Evolutionary conservation across 768 basidiomycete genomes (phyloP), one percentile per base, ranked within the genome.

Genomic region (Kwoniella pini): DNA sequence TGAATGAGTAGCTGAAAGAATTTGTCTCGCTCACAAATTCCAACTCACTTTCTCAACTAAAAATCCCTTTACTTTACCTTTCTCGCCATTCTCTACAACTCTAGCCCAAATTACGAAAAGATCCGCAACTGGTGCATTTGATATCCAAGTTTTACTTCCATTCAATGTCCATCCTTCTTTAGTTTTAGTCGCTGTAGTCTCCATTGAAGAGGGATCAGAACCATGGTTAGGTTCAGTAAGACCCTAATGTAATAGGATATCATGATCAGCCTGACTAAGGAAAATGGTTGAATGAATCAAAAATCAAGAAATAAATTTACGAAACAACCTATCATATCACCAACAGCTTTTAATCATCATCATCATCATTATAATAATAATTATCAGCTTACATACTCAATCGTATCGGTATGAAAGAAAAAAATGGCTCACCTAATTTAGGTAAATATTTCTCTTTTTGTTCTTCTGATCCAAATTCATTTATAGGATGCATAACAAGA

Each of bases 81-180:
- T 74, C 38, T 64, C 57, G 3, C 72, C 72, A 31, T 70, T 61
- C 31, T 68, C 65, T 3, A 71, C 66, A 17, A 64, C 68, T 31
- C 84, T 85, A 2, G 95, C 95, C 95, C 95, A 98, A 21, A 98
- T 81, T 27, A 98, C 82, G 74, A 96, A 94, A 0, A 98, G 75
- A 64, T 96, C 94, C 87, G 93, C 91, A 54, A 90, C 86, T 9
- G 93, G 92, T 0, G 93, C 86, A 73, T 96, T 96, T 13, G 91
- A 85, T 73, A 98, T 98, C 95, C 95, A 98, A 0, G 92, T 98
- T 82, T 98, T 98, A 79, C 89, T 89, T 52, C 95, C 95, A 64
- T 86, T 89, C 53, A 98, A 74, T 24, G 89, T 79, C 78, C 87
- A 97, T 3, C 91, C 92, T 12, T 91, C 91, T 54, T 88, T 88